Evolutionary conservation across 345 rosid genomes (phyloP).

Genomic region (Eucalyptus sp.): DNA sequence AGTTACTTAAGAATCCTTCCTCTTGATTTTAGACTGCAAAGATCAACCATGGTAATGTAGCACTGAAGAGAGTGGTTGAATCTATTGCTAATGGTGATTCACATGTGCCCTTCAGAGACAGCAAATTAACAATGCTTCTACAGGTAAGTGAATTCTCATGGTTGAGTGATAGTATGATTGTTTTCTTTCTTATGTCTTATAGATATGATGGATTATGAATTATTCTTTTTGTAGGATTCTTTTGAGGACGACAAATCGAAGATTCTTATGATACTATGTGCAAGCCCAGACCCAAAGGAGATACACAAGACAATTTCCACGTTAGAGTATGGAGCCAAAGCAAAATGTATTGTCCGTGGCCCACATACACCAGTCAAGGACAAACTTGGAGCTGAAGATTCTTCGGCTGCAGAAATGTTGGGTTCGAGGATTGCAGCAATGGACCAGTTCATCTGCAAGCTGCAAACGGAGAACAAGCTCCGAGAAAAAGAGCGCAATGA

Average conservation of each 20-base stretch:
- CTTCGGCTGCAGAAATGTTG: slow-evolving; percentile 37
- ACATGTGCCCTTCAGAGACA: slow-evolving; percentile 96
- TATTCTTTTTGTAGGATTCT: slow-evolving; percentile 55
- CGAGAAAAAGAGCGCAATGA: slow-evolving; percentile 73
- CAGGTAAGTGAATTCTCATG: slow-evolving; percentile 33
- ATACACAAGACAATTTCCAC: slow-evolving; percentile 95
- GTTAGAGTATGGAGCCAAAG: slow-evolving; percentile 95
- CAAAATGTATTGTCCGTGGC: slow-evolving; percentile 89
- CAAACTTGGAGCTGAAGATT: slow-evolving; percentile 50
- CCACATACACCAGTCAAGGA: slow-evolving; percentile 68
- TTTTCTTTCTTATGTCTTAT: background rate
- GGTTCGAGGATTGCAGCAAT: slow-evolving; percentile 81
- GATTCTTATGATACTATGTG: slow-evolving; percentile 90
- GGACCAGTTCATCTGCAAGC: slow-evolving; percentile 79
- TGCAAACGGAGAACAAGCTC: slow-evolving; percentile 78
- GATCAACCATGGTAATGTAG: slow-evolving; percentile 94
- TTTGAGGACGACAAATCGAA: slow-evolving; percentile 95
- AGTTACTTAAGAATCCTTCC: background rate
- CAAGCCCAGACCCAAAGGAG: slow-evolving; percentile 95
- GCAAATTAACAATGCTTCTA: slow-evolving; percentile 90
- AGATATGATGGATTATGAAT: background rate
- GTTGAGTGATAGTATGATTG: background rate
- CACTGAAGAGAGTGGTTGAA: slow-evolving; percentile 92
- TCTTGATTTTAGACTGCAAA: slow-evolving; percentile 64
- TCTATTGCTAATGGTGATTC: slow-evolving; percentile 99